Conservation (phyloP, 1,284 basidiomycete genomes). For the Coriolopsis trogii region DNA sequence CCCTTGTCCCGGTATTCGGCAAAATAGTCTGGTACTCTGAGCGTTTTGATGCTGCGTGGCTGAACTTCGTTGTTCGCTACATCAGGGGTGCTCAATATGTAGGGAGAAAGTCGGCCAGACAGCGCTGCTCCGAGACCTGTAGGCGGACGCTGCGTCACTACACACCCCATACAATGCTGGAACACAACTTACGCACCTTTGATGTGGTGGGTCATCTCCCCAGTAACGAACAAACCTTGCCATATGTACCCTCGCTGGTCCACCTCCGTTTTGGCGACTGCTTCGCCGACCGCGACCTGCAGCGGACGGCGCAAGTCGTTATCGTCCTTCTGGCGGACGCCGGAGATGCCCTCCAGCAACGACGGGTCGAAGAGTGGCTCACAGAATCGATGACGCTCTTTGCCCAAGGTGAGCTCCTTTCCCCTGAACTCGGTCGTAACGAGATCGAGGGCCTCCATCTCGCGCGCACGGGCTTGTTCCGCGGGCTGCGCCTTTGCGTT, state of each 20-base stretch:
- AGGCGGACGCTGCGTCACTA: background rate
- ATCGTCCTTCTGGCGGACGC: conserved; percentile 19
- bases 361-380: conserved; percentile 86
- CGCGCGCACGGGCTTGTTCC: conserved; percentile 76
- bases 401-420: conserved; percentile 77
- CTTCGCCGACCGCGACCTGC: conserved; percentile 66
- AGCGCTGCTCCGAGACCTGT: conserved; percentile 72
- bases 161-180: conserved; percentile 2
- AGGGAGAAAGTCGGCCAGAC: conserved; percentile 75
- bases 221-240: conserved; percentile 84
- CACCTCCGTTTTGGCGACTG: conserved; percentile 60
- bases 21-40: conserved; percentile 91
- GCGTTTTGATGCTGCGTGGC: conserved; percentile 62
- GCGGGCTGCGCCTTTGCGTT: conserved; percentile 77
- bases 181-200: conserved; percentile 57
- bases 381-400: conserved; percentile 87
- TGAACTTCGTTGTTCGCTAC: conserved; percentile 72
- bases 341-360: conserved; percentile 45
- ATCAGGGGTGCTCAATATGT: conserved; percentile 68
- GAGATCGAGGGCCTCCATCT: conserved; percentile 82
- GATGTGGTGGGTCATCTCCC: conserved; percentile 75
- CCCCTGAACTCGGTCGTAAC: conserved; percentile 74
- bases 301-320: conserved; percentile 45
- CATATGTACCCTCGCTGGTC: conserved; percentile 75
- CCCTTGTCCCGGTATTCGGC: conserved; percentile 88